phyloP scores from a whole-genome alignment of 495 filamentous ascomycete genomes.

The Amniculicola lignicola region DNA sequence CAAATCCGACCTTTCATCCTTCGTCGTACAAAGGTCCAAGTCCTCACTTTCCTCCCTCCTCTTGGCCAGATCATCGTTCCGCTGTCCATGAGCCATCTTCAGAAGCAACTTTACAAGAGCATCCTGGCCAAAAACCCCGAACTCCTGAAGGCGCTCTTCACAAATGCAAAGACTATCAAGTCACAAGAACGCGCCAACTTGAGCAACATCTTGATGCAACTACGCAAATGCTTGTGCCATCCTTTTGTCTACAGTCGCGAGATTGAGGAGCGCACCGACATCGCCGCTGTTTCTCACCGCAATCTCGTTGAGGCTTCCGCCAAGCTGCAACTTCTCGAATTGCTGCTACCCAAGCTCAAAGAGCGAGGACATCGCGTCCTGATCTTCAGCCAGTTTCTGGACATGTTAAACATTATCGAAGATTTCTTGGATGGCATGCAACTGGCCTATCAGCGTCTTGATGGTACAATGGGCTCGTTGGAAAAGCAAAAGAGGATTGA shows the following conservation, averaged over 20 bases:
- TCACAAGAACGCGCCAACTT: conserved; percentile 69
- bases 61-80: conserved; percentile 95
- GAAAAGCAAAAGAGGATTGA: conserved; percentile 95
- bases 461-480: conserved; percentile 73
- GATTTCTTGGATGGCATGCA: conserved; percentile 78
- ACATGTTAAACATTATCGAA: conserved; percentile 83
- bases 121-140: conserved; percentile 86
- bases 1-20: conserved; percentile 82
- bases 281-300: conserved; percentile 56
- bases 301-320: conserved; percentile 88
- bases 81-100: conserved; percentile 84
- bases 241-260: conserved; percentile 87
- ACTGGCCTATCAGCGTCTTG: conserved; percentile 71
- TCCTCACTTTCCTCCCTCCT: conserved; percentile 83
- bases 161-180: conserved; percentile 51
- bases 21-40: conserved; percentile 81
- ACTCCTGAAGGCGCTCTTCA: conserved; percentile 83
- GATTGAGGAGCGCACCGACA: conserved; percentile 73
- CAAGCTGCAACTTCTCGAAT: conserved; percentile 80
- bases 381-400: conserved; percentile 94
- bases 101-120: conserved; percentile 91
- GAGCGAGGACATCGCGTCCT: conserved; percentile 88
- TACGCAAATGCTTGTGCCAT: conserved; percentile 92
- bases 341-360: conserved; percentile 87
- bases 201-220: conserved; percentile 92